phyloP scores from a whole-genome alignment of 192 early-diverging fungal genomes.

The Backusella macrospora region DNA sequence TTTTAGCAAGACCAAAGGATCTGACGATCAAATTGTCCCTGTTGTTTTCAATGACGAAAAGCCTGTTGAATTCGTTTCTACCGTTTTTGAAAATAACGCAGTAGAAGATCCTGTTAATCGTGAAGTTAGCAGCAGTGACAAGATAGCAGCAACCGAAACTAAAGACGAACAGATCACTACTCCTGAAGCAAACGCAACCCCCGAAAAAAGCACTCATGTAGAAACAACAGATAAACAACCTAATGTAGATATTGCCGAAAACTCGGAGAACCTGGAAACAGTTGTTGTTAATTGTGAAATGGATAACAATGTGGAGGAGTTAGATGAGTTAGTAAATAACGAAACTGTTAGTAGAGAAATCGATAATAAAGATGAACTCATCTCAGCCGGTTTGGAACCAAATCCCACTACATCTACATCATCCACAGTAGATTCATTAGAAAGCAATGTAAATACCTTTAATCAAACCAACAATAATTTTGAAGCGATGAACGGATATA shows the following conservation, averaged over 20 bases:
- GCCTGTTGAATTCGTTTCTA: no score
- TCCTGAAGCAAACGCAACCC: no score
- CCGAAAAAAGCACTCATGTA: neutral
- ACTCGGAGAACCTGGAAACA: neutral
- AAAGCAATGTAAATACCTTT: constrained; percentile 17
- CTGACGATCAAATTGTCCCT: no score
- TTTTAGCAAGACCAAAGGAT: no score
- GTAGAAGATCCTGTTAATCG: no score
- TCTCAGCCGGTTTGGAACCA: neutral
- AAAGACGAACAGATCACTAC: no score
- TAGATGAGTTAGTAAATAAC: neutral
- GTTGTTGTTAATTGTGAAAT: neutral
- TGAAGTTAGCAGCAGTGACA: no score
- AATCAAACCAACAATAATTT: neutral
- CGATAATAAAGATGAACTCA: neutral
- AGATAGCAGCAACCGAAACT: no score
- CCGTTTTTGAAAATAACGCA: no score
- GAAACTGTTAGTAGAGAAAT: neutral
- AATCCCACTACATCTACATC: neutral
- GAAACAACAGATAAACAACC: neutral
- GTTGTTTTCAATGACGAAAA: no score
- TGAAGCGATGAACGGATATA: neutral
- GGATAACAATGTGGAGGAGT: neutral
- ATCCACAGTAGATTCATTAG: neutral
- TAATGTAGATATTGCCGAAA: constrained; percentile 7